Evolutionary conservation across 2,329 filamentous ascomycete species (phyloP).

Genomic region (Epichloe elymi): DNA sequence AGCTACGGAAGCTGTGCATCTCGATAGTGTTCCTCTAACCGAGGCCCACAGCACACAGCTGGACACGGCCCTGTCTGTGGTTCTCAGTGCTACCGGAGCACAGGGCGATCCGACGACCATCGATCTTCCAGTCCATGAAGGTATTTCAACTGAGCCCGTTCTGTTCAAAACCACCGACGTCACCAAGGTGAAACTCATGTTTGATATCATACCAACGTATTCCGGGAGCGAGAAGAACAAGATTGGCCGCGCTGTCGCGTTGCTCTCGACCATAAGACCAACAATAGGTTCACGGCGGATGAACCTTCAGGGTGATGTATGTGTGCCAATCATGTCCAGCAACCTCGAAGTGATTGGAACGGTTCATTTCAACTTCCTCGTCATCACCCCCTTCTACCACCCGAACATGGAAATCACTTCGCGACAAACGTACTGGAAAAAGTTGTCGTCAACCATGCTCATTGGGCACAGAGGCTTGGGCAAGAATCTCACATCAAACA

Average conservation of each 20-base stretch:
- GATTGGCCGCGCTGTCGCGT: constrained; percentile 76
- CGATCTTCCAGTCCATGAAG: constrained; percentile 87
- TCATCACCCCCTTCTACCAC: constrained; percentile 89
- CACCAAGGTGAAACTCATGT: constrained; percentile 73
- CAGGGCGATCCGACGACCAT: constrained; percentile 78
- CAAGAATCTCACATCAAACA: constrained; percentile 75
- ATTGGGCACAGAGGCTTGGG: constrained; percentile 64
- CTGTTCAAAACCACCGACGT: constrained; percentile 72
- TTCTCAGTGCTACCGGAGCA: constrained; percentile 76
- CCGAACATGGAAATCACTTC: constrained; percentile 87
- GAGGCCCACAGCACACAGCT: constrained; percentile 87
- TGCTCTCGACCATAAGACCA: constrained; percentile 76
- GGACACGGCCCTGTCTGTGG: constrained; percentile 84
- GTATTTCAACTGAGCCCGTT: constrained; percentile 85
- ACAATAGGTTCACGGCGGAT: constrained; percentile 76
- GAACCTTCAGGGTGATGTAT: constrained; percentile 82
- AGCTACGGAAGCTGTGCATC: constrained; percentile 61
- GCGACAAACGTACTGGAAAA: constrained; percentile 93
- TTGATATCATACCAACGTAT: constrained; percentile 93
- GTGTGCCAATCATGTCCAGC: constrained; percentile 77
- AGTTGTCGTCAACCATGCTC: constrained; percentile 74
- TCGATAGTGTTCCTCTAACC: constrained; percentile 77
- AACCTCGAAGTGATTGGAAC: constrained; percentile 83
- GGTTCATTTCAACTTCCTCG: constrained; percentile 92
- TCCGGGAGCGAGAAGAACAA: constrained; percentile 79